A percentile compares a stretch with the other conserved stretches of the same genome.
Conservation (phyloP, 805 yeast species). For the Saccharomycopsis guyanensis region DNA sequence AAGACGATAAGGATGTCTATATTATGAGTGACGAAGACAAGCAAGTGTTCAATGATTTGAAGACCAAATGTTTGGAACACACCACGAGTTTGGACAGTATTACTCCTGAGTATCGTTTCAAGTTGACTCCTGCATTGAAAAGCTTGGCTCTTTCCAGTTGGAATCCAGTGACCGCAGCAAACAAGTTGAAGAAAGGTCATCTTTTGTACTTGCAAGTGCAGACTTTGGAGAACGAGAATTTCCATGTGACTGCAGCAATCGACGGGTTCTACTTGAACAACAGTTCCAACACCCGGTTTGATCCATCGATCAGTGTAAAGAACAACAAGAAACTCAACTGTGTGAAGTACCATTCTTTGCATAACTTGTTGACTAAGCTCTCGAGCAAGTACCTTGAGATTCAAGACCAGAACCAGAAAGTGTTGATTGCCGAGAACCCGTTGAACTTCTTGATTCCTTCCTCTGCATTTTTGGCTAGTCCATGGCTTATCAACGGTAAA, state of each 20-base stretch:
- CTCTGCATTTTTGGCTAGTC: constrained; percentile 52
- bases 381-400: constrained; percentile 57
- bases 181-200: constrained; percentile 61
- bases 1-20: constrained; percentile 15
- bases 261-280: constrained; percentile 76
- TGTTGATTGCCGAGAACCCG: constrained; percentile 37
- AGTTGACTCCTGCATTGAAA: constrained; percentile 47
- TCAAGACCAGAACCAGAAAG: constrained; percentile 43
- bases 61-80: constrained; percentile 23
- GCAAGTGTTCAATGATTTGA: constrained; percentile 25
- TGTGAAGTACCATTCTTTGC: constrained; percentile 43
- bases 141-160: constrained; percentile 60
- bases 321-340: constrained; percentile 23
- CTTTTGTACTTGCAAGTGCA: constrained; percentile 65
- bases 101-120: constrained; percentile 19
- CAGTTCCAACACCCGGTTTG: constrained; percentile 60
- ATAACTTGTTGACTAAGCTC: constrained; percentile 50
- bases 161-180: constrained; percentile 73
- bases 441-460: constrained; percentile 57
- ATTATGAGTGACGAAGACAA: constrained; percentile 10
- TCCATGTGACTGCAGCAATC: constrained; percentile 69
- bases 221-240: constrained; percentile 75
- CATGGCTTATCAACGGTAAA: constrained; percentile 59
- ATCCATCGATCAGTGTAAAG: constrained; percentile 43
- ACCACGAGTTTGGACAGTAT: constrained; percentile 30